Evolutionary conservation across 2,329 filamentous ascomycete genomes (phyloP), one percentile per base, ranked within the genome.

Genomic region (Hysterium pulicare): DNA sequence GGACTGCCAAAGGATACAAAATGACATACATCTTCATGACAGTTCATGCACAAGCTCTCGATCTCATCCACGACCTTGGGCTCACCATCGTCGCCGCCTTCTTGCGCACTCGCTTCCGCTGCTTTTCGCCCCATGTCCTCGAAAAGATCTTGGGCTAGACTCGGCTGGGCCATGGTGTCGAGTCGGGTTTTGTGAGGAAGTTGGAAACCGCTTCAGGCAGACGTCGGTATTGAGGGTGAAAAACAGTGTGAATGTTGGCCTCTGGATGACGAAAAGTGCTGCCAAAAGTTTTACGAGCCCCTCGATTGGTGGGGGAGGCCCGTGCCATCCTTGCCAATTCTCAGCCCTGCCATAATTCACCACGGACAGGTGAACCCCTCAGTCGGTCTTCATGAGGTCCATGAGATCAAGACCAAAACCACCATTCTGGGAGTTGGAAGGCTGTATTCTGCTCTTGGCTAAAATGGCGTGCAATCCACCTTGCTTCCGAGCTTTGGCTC

Each of bases 1-100:
- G 15, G 33, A 34, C n/a, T 20, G 22, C 8, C 28, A 21, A 34
- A 28, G n/a, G n/a, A 33, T 20, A n/a, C n/a, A 11, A 10, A 30
- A 33, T n/a, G 34, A 50, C 65, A 32, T 53, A 71, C 70, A 51
- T 77, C 58, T 38, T 73, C 71, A 49, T 75, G 72, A 53, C 74
- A 77, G 61, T 76, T 76, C 73, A 77, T 76, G 60, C 74, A 77
- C 50, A 77, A 57, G 47, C 70, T 74, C 51, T 77, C 72, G 42
- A 77, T 75, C 55, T 76, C 72, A 24, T 77, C 74, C 17, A 76
- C 73, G 5, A 77, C 65, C 55, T 71, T 73, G 33, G 69, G 68
- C n/a, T 70, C 62, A 19, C 63, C 63, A 35, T 69, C 66, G 22
- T 69, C 66, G 32, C 50, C 58, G 33, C 56, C 60, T 37, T 62